Base-by-base conservation (phyloP, 352 stramenopile species). In the Globisporangium canariense region DNA sequence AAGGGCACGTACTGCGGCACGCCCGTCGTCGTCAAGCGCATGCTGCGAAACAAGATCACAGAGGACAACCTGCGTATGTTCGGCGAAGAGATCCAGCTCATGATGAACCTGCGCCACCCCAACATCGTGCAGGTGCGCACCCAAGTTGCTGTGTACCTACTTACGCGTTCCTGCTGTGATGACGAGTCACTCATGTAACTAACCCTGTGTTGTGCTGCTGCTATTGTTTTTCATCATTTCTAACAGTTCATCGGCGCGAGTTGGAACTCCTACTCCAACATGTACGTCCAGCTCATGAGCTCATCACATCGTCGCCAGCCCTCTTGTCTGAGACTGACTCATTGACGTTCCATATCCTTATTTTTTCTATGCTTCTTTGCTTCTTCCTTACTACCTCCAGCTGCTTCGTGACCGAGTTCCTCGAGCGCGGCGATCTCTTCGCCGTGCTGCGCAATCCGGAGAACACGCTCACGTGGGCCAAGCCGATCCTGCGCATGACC, bases 231-330 rank as follows among this genome's bases (percentile, higher is more conserved):
- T 28, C 25, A 28, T 28, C 25, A 28, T 28, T 28, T 28, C 1
- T 28, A 28, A 7, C 65, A 96, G 77, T 96, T 96, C 60, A 96
- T 96, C 47, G 88, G 88, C 51, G 88, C 88, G 47, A 94, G 86
- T 79, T 96, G 88, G 88, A 94, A 96, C 81, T 94, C 86, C 66
- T 94, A 94, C 77, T 96, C 88, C 32, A 96, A 96, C 67, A 94
- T 96, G 88, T 96, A 80, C 60, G 83, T 83, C 18, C 5, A 62
- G n/a, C 40, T 43, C 3, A 9, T 14, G 56, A 38, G 63, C 22
- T 36, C 22, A 20, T 30, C 8, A 7, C 5, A n/a, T 9, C 32
- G 7, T 8, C 5, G 13, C 9, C 52, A 32, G 52, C 52, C 32
- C 18, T 22, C n/a, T 52, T 65, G 13, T 45, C 14, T 11, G 18